phyloP scores from a whole-genome alignment of 176 grass and related monocot species.

The Musa acuminata region DNA sequence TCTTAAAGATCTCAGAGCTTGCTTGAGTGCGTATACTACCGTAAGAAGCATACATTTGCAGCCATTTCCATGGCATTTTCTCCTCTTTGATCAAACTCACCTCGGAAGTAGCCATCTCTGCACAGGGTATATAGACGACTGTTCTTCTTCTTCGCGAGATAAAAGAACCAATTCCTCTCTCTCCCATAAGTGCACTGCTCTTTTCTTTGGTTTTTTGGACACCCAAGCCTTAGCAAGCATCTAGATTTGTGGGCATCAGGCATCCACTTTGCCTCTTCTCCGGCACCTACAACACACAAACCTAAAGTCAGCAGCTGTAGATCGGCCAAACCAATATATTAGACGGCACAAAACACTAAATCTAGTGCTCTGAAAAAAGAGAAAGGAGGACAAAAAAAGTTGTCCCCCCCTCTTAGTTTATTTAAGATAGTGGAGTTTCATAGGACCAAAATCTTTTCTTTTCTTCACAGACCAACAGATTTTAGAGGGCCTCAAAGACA shows the following conservation, averaged over 20 bases:
- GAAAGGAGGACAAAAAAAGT: background rate
- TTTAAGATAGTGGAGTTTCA: background rate
- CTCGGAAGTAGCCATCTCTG: too few relatives aligned
- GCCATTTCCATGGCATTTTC: too few relatives aligned
- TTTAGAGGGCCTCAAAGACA: background rate
- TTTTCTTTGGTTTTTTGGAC: background rate
- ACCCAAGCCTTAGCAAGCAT: background rate
- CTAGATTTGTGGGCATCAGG: background rate
- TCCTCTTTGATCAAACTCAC: too few relatives aligned
- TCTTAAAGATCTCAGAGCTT: too few relatives aligned
- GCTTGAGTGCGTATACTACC: too few relatives aligned
- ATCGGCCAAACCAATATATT: background rate
- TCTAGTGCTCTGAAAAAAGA: constrained; percentile 7
- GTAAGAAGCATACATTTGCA: too few relatives aligned
- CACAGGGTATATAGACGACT: background rate
- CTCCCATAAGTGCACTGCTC: background rate
- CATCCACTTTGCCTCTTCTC: background rate
- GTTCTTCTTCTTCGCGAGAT: background rate
- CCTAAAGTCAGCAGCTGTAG: background rate
- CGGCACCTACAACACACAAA: background rate
- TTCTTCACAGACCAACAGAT: background rate
- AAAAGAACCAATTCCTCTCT: background rate
- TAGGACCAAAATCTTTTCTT: background rate
- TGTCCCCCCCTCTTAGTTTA: background rate
- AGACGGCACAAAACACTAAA: background rate